phyloP scores from a whole-genome alignment of 768 basidiomycete genomes.

The Amanita muscaria region DNA sequence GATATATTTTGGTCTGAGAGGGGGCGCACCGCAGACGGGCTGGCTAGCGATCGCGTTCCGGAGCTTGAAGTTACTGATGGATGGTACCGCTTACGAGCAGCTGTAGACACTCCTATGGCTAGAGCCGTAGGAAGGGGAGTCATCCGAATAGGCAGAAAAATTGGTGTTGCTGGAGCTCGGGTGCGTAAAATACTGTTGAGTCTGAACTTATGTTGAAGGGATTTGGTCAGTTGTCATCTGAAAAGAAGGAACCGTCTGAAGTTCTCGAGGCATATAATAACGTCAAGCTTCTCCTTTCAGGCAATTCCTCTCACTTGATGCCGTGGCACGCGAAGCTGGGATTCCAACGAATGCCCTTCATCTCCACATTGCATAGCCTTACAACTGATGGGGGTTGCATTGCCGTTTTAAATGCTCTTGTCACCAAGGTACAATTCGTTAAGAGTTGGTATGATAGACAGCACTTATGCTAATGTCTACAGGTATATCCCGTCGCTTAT shows the following conservation, averaged over 20 bases:
- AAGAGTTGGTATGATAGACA: neutral
- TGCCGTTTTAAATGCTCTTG: slow-evolving; percentile 61
- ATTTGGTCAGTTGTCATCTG: slow-evolving; percentile 49
- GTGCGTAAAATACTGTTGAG: slow-evolving; percentile 34
- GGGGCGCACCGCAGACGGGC: slow-evolving; percentile 28
- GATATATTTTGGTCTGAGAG: slow-evolving; percentile 49
- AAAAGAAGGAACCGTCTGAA: slow-evolving; percentile 71
- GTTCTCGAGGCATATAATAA: slow-evolving; percentile 73
- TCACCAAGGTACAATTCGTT: slow-evolving; percentile 55
- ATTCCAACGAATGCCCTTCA: slow-evolving; percentile 53
- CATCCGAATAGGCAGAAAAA: slow-evolving; percentile 74
- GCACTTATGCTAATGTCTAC: neutral
- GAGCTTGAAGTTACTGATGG: slow-evolving; percentile 93
- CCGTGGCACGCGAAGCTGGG: slow-evolving; percentile 89
- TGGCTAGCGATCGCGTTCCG: slow-evolving; percentile 32
- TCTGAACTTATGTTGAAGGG: neutral
- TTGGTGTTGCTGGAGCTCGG: slow-evolving; percentile 70
- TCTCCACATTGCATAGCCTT: slow-evolving; percentile 73
- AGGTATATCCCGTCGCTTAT: slow-evolving; percentile 73
- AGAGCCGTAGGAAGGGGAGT: slow-evolving; percentile 59
- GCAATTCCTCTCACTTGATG: slow-evolving; percentile 81
- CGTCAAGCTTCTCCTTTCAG: slow-evolving; percentile 56
- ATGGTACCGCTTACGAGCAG: slow-evolving; percentile 84
- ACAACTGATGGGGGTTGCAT: slow-evolving; percentile 76
- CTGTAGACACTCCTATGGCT: slow-evolving; percentile 62